Evolutionary conservation across 2,329 filamentous ascomycete species (phyloP).

Genomic region (Thermothelomyces thermophilus): DNA sequence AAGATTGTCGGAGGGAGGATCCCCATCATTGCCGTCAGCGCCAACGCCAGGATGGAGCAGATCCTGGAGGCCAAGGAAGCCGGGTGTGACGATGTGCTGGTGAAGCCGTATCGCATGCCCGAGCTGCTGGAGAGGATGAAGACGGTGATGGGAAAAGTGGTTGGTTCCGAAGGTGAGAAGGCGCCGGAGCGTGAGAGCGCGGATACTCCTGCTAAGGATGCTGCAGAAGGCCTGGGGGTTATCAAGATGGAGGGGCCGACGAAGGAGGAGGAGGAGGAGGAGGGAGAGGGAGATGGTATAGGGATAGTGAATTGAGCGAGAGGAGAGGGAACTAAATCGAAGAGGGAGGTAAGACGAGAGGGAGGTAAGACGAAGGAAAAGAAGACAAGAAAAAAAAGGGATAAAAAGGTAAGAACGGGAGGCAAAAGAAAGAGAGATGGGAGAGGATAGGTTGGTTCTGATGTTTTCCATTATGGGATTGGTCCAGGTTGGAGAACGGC

Average conservation of each 20-base stretch:
- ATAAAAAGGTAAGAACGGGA: too few relatives aligned
- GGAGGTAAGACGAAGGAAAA: background rate
- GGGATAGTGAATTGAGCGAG: background rate
- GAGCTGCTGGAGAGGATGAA: conserved; percentile 56
- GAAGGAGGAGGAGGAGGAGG: too few relatives aligned
- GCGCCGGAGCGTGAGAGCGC: too few relatives aligned
- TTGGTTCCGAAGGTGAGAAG: background rate
- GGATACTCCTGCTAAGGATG: too few relatives aligned
- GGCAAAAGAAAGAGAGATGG: too few relatives aligned
- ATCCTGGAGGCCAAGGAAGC: conserved; percentile 43
- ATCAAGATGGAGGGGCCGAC: too few relatives aligned
- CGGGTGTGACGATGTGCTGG: conserved; percentile 58
- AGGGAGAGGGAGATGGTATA: background rate
- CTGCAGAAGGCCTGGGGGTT: too few relatives aligned
- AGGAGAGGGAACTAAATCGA: background rate
- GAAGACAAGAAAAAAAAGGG: too few relatives aligned
- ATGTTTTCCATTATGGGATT: too few relatives aligned
- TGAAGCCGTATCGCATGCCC: conserved; percentile 64
- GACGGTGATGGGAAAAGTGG: conserved; percentile 33
- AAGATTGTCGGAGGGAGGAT: conserved; percentile 46
- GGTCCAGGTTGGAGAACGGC: background rate
- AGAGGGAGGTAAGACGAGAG: background rate
- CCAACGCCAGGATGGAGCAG: conserved; percentile 61
- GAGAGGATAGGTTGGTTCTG: too few relatives aligned
- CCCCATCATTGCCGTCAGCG: conserved; percentile 60